Conservation (phyloP, 108 stramenopile genomes). For the Schizochytrium sp. region DNA sequence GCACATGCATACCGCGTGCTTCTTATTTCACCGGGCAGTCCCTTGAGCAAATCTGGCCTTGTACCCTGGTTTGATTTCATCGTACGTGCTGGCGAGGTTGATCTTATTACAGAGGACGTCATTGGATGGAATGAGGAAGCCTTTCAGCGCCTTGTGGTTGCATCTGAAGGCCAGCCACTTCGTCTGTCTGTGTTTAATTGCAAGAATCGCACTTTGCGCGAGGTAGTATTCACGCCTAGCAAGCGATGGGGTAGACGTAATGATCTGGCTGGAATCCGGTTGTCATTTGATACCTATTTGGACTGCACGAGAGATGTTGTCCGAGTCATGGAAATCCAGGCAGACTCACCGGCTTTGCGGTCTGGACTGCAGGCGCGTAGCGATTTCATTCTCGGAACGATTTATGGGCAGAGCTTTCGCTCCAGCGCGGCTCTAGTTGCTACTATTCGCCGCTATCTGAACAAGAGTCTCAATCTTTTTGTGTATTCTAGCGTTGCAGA, state of each 20-base stretch:
- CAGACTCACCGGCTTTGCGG: background rate
- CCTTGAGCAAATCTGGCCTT: conserved; percentile 33
- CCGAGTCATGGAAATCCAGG: conserved; percentile 44
- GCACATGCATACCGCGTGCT: conserved; percentile 35
- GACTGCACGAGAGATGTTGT: conserved; percentile 43
- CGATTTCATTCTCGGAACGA: conserved; percentile 38
- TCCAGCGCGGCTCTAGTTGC: conserved; percentile 37
- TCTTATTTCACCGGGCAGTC: background rate
- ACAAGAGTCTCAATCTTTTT: conserved; percentile 23
- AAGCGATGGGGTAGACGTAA: conserved; percentile 35
- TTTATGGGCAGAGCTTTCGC: conserved; percentile 9
- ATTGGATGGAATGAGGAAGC: conserved; percentile 35
- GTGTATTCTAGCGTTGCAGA: conserved; percentile 45
- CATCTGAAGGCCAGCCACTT: conserved; percentile 14
- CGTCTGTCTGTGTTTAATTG: conserved; percentile 51
- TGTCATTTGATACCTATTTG: conserved; percentile 17
- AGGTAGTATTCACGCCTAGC: conserved; percentile 41
- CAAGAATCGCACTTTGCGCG: conserved; percentile 29
- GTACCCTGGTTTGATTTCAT: conserved; percentile 59
- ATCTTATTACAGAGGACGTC: background rate
- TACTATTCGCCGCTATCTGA: background rate
- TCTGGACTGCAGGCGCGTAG: conserved; percentile 34
- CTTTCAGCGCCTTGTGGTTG: background rate
- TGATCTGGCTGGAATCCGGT: background rate
- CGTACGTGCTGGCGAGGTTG: conserved; percentile 47